Base-by-base conservation (phyloP, 75 land plant genomes). In the Cupressus sempervirens region DNA sequence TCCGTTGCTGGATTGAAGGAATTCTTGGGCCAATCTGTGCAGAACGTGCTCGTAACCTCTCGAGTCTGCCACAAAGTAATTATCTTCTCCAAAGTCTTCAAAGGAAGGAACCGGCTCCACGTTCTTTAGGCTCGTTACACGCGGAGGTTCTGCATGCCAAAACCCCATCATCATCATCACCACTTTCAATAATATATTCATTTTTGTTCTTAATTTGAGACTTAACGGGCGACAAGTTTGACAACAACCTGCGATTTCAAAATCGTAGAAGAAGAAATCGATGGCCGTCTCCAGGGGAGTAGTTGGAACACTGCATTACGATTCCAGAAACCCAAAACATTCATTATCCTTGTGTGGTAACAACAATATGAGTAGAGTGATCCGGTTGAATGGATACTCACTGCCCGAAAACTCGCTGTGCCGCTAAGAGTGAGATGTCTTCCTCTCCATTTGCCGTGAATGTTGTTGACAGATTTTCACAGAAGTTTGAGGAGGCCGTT, bases 101-200 rank as follows among this genome's bases (percentile, higher is more conserved):
- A 90, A 91, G 1, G 95, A 91, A 4, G 92, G 83, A 35, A 85
- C 81, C 3, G 95, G 95, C 14, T 74, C 86, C 23, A 91, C 88
- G 86, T 86, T 89, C 84, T 89, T 86, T 73, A 94, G 70, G 56
- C 95, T 94, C 26, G 95, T 94, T 18, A 93, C 88, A 16, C 95
- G 52, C 11, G 95, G 95, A 20, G 95, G 95, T 85, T 94, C 94
- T 76, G 85, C 26, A 81, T 62, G n/a, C 29, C 23, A 26, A 62
- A 62, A 0, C 8, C 26, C n/a, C 26, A n/a, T n/a, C n/a, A n/a
- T n/a, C n/a, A n/a, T n/a, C n/a, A n/a, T n/a, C n/a, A n/a, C n/a
- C n/a, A n/a, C n/a, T n/a, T n/a, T n/a, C n/a, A n/a, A n/a, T n/a
- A n/a, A n/a, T n/a, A n/a, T n/a, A n/a, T n/a, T n/a, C n/a, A n/a